Percentiles rank a stretch among this genome's conserved stretches.
phyloP scores from a whole-genome alignment of 1,284 basidiomycete genomes.

The Athelia sp. region DNA sequence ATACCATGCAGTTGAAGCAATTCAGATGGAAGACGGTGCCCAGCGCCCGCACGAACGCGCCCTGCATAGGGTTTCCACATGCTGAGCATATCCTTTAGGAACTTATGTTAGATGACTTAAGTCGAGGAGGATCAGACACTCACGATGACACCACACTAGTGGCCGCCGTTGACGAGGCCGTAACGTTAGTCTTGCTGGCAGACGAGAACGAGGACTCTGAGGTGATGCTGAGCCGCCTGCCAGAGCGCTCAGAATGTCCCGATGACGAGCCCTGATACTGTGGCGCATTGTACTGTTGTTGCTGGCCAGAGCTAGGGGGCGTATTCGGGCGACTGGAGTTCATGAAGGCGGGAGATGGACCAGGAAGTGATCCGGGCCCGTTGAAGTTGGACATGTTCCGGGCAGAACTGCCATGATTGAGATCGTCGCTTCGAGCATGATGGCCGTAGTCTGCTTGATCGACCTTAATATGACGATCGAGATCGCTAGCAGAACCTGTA shows the following conservation, averaged over 20 bases:
- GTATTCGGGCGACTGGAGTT: constrained; percentile 48
- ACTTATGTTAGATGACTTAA: constrained; percentile 11
- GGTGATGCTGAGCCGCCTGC: constrained; percentile 37
- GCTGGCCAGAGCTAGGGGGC: constrained; percentile 41
- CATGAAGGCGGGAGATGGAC: constrained; percentile 45
- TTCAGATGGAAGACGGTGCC: constrained; percentile 93
- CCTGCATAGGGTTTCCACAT: constrained; percentile 78
- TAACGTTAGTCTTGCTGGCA: constrained; percentile 40
- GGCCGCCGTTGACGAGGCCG: constrained; percentile 28
- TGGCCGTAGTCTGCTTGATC: constrained; percentile 27
- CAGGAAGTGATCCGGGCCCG: constrained; percentile 27
- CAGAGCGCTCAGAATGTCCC: constrained; percentile 40
- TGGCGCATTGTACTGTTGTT: constrained; percentile 26
- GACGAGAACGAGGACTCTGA: constrained; percentile 50
- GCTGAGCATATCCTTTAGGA: constrained; percentile 60
- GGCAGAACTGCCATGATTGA: constrained; percentile 45
- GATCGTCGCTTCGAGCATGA: constrained; percentile 65
- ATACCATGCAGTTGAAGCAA: constrained; percentile 94
- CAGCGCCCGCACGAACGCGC: constrained; percentile 94
- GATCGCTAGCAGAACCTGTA: constrained; percentile 44
- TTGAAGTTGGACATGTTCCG: constrained; percentile 11
- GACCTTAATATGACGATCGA: constrained; percentile 41
- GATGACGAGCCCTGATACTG: constrained; percentile 33
- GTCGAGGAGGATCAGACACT: constrained; percentile 22
- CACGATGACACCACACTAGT: constrained; percentile 39